Evolutionary conservation across 23 red algal genomes (phyloP), one percentile per base, ranked within the genome.

Genomic region (Gracilaria domingensis): DNA sequence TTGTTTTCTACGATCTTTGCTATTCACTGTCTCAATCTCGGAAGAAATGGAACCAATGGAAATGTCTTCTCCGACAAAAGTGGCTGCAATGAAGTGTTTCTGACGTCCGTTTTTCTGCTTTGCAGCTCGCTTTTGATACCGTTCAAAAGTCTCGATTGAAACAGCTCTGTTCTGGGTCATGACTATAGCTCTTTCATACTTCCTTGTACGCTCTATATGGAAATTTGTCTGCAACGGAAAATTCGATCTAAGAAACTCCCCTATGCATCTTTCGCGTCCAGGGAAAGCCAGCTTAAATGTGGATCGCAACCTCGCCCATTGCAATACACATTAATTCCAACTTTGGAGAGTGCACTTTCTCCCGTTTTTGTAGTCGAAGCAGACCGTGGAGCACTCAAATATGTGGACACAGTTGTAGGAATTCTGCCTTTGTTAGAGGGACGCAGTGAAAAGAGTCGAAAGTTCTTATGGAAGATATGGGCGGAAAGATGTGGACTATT

Each of bases 391-490:
- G 51, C 5, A 16, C 24, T 67, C 24, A 1, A 30, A 30, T 1
- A 67, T 33, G 62, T 64, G 1, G 8, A 21, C 9, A 25, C 32
- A 32, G 26, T 8, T 2, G 13, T 1, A 18, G 11, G 51, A 1
- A 55, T 2, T 67, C 62, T 33, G 1, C 62, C 24, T 28, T 7
- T 36, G 62, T 67, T 67, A 1, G 62, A 11, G 1, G 21, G 4
- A 14, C 39, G 4, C 36, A 78, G 23, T 13, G 73, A 8, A 49
- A 78, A 78, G 1, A 78, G 18, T 29, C 9, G 4, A 12, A 50
- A 25, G n/a, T 78, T 47, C 39, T 78, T 78, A 38, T 78, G 38
- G 18, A 78, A 78, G 8, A 78, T 78, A 25, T 78, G 40, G 3
- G 73, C 3, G 3, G 38, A 29, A 24, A 54, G n/a, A 23, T 49